Conservation (phyloP, 2,329 filamentous ascomycete genomes). For the Allantophomopsis lycopodina region DNA sequence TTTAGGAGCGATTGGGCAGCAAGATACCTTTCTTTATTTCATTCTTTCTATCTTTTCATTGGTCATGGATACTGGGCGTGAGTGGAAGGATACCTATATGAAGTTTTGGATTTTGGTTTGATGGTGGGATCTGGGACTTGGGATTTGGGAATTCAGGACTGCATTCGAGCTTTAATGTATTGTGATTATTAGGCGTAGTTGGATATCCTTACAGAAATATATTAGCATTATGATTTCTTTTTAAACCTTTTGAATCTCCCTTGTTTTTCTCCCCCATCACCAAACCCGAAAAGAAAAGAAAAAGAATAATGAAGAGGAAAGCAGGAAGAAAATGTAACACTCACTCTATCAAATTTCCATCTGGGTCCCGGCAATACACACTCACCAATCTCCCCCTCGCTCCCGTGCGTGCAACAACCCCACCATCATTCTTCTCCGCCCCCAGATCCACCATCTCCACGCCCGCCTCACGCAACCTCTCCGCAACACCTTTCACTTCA, state of each 20-base stretch:
- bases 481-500: constrained; percentile 30
- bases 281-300: neutral
- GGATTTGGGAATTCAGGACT: too few relatives aligned
- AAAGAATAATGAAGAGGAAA: neutral
- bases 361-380: constrained; percentile 46
- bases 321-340: neutral
- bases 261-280: neutral
- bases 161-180: too few relatives aligned
- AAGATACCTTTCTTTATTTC: too few relatives aligned
- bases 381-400: constrained; percentile 39
- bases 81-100: too few relatives aligned
- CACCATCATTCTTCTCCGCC: constrained; percentile 22
- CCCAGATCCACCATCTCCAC: constrained; percentile 27
- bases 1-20: too few relatives aligned
- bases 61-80: too few relatives aligned
- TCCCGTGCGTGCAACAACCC: constrained; percentile 39
- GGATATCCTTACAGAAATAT: neutral
- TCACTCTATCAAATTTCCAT: constrained; percentile 48
- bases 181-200: neutral
- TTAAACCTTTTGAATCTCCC: neutral
- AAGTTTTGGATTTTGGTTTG: too few relatives aligned
- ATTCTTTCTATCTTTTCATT: too few relatives aligned
- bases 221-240: too few relatives aligned
- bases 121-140: too few relatives aligned
- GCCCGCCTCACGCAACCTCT: constrained; percentile 24